Evolutionary conservation across 2,329 filamentous ascomycete genomes (phyloP), one percentile per base, ranked within the genome.

Genomic region (Sporothrix variecibatus): DNA sequence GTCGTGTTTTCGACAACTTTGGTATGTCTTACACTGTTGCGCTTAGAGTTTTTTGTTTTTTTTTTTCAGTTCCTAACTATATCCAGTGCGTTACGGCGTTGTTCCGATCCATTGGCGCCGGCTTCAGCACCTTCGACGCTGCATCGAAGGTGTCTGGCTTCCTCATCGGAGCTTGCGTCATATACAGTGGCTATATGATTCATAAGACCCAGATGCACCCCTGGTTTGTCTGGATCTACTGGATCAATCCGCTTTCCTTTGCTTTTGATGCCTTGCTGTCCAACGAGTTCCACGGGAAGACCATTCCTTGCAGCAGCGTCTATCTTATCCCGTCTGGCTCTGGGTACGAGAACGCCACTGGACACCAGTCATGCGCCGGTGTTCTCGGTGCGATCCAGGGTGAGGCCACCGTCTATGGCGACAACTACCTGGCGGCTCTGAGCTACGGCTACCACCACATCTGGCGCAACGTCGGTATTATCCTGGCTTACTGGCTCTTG

Each of bases 381-480:
- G 83, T 91, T 0, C 94, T 94, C 1, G 93, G 92, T 7, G 85
- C 83, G 0, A 84, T 91, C 82, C 91, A 82, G 0, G 94, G 94
- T 1, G 91, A 88, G 0, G 82, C 85, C 0, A 80, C 85, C 9
- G 89, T 97, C 0, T 86, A 87, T 0, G 94, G 94, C 0, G 82
- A 84, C 0, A 88, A 95, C 71, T 76, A 76, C 38, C 28, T 75
- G 2, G 15, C 1, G 1, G 43, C 65, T 3, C 91, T 88, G 76
- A 80, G 51, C 51, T 53, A 53, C 20, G 23, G 83, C 1, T 93
- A 92, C 79, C 84, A 82, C 9, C 82, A 87, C 2, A 85, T 96
- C 0, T 97, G 94, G 94, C 87, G 93, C 56, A 94, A 96, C 82
- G 93, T 92, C 81, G 93, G 93, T 0, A 95, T 97, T 2, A 82